Conservation (phyloP, 371 early-diverging fungal genomes). For the Basidiobolus meristosporus region DNA sequence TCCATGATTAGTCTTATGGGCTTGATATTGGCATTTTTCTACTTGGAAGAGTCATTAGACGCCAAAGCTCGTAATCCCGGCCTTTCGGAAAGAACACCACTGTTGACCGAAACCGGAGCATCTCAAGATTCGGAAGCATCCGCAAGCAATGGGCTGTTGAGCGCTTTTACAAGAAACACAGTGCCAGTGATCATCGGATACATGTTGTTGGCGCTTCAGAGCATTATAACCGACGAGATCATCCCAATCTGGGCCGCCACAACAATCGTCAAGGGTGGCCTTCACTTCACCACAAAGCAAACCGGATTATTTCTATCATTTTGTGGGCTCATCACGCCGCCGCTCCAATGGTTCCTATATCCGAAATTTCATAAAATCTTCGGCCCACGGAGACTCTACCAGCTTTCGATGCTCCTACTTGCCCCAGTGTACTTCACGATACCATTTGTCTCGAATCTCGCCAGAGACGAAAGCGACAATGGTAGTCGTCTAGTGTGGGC, state of each 20-base stretch:
- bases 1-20: conserved; percentile 36
- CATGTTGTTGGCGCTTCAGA: conserved; percentile 30
- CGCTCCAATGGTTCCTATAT: conserved; percentile 13
- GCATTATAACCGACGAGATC: conserved; percentile 55
- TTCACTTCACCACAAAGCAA: conserved; percentile 24
- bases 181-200: background rate
- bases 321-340: conserved; percentile 27
- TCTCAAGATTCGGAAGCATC: background rate
- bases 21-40: conserved; percentile 36
- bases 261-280: conserved; percentile 25
- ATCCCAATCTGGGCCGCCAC: conserved; percentile 44
- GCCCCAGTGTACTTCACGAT: conserved; percentile 18
- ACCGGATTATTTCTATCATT: conserved; percentile 38
- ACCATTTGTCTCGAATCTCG: conserved; percentile 9
- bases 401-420: conserved; percentile 12
- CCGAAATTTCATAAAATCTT: too few species aligned
- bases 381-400: conserved; percentile 26
- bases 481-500: conserved; percentile 7
- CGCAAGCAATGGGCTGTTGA: too few species aligned
- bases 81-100: too few species aligned
- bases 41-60: conserved; percentile 49
- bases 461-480: conserved; percentile 2
- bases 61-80: too few species aligned
- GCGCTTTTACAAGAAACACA: background rate
- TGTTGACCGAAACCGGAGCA: too few species aligned